Evolutionary conservation across 352 stramenopile species (phyloP), one percentile per base, ranked within the genome.

Genomic region (Phytophthora meadii): DNA sequence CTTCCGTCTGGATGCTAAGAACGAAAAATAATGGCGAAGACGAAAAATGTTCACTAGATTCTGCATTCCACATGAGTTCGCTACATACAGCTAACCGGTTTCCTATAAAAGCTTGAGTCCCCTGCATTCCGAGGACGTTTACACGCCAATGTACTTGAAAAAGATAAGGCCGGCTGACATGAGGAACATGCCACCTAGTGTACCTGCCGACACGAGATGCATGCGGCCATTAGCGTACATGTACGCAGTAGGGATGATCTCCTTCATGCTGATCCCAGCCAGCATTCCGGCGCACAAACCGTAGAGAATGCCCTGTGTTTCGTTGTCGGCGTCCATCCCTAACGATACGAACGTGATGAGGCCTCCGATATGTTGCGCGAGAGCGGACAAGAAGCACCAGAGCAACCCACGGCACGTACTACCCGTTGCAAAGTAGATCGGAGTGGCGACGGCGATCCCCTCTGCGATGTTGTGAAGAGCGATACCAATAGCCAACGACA

Each of bases 391-490:
- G 19, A 94, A 76, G 32, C 92, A 97, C 94, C 94, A 98, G 45
- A 96, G 74, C 71, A 99, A 98, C 3, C 92, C 97, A 17, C 97
- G 97, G 61, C 85, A 94, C 7, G 92, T 86, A 47, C 90, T 97
- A 9, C 95, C 95, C 15, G 97, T 99, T 3, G 96, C 94, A 64
- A 98, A 99, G 79, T 99, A 99, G 46, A 99, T 97, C 7, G 97
- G 96, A 7, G 98, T 79, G 5, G 96, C 93, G 4, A 99, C 95
- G 27, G 93, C 98, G 42, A 99, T 86, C 0, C 97, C 97, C 61
- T 99, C 97, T 3, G 97, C 96, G 55, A 99, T 92, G 69, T 99
- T 99, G 81, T 99, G 96, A 22, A 99, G 89, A 0, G 80, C 94
- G 65, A 99, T 98, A 15, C 90, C 95, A 46, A 99, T 82, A 5